Evolutionary conservation across 495 filamentous ascomycete species (phyloP), one percentile per base, ranked within the genome.

Genomic region (Neurospora sp.): DNA sequence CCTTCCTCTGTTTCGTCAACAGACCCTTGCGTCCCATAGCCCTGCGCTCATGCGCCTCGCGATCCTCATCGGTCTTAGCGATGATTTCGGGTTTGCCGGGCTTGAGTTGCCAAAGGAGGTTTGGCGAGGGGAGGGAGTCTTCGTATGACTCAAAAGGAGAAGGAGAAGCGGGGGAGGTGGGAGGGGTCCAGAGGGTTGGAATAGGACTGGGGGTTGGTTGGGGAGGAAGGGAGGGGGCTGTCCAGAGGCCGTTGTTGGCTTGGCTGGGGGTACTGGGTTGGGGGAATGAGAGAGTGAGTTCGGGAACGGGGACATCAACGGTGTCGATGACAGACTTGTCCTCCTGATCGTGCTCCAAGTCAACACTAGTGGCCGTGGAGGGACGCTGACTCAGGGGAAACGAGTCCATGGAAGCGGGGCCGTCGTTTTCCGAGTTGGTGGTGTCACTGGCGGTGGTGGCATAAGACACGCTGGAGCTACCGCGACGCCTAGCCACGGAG

Each of bases 11-110:
- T 42, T 59, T 39, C 41, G 69, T 74, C 71, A 77, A 74, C 37
- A 68, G 70, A 18, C 35, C 39, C 71, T 75, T 73, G 14, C 79
- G 37, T 31, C 75, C 69, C n/a, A 72, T 70, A 0, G 72, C 73
- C 14, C 77, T 72, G 9, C 74, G 73, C 9, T 47, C 45, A 18
- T 37, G 37, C 8, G 77, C 73, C 14, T 77, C 73, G 8, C 39
- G 39, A 39, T 81, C 79, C 27, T 81, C 78, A n/a, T 71, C 71
- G 31, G 69, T 68, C n/a, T 69, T 35, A 16, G 41, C 4, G 68
- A 8, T 4, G 40, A 35, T 20, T 31, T 68, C 27, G 5, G 70
- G 10, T 7, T 68, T 35, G 7, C 27, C 70, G 8, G 40, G 0
- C 14, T 71, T 53, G 16, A 12, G 69, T 27, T 39, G 35, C 27